These are phyloP conservation scores for Lactifluus echinatus DNA, from an alignment of 768 basidiomycete species.

Conservation along the genomic window DNA sequence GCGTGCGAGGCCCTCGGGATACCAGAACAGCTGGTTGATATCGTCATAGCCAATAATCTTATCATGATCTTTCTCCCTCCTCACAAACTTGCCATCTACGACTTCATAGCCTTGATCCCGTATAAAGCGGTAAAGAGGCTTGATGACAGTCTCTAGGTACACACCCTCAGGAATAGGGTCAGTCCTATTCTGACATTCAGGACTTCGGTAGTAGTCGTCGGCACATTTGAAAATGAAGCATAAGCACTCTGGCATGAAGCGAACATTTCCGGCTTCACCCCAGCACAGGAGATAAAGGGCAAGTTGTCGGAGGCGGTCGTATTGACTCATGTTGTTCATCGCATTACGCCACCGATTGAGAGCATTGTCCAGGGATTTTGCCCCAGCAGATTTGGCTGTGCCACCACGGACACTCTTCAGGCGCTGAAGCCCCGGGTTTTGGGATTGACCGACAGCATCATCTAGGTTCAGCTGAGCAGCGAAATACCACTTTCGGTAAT, in stretches of 20 bases:
- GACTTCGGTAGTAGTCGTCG: slow-evolving; percentile 97
- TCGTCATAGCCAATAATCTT: slow-evolving; percentile 99
- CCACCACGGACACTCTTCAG: slow-evolving; percentile 73
- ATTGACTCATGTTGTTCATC: slow-evolving; percentile 99
- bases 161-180: slow-evolving; percentile 94
- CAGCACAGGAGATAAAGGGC: slow-evolving; percentile 95
- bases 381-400: slow-evolving; percentile 40
- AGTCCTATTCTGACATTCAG: slow-evolving; percentile 90
- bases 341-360: slow-evolving; percentile 94
- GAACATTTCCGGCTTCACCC: slow-evolving; percentile 97
- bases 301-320: slow-evolving; percentile 93
- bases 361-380: slow-evolving; percentile 88
- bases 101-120: slow-evolving; percentile 97
- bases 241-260: slow-evolving; percentile 92
- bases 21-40: slow-evolving; percentile 99
- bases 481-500: slow-evolving; percentile 99
- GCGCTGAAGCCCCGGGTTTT: slow-evolving; percentile 88
- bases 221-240: slow-evolving; percentile 99
- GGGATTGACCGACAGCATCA: slow-evolving; percentile 91
- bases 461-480: slow-evolving; percentile 98
- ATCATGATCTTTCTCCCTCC: slow-evolving; percentile 90
- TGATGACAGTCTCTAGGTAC: slow-evolving; percentile 85
- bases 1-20: slow-evolving; percentile 92
- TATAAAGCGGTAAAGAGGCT: slow-evolving; percentile 93
- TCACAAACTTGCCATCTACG: slow-evolving; percentile 87